phyloP scores from a whole-genome alignment of 2,329 filamentous ascomycete species.

The Dactylellina haptotyla region DNA sequence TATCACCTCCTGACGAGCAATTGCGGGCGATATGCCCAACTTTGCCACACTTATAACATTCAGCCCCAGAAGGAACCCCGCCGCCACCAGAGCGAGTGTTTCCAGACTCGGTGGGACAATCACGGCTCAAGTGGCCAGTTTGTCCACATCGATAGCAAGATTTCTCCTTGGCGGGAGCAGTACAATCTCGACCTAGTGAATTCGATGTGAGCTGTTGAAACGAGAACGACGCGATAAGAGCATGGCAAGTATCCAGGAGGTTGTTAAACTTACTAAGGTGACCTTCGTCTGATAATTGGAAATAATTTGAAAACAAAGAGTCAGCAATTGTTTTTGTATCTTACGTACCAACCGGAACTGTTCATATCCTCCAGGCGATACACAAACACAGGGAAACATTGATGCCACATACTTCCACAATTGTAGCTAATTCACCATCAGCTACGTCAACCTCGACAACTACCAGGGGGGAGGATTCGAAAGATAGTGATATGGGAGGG shows the following conservation, averaged over 20 bases:
- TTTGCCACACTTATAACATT: conserved; percentile 99
- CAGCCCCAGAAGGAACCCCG: conserved; percentile 67
- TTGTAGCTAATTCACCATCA: conserved; percentile 72
- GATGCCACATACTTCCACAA: conserved; percentile 73
- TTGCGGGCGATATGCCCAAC: conserved; percentile 95
- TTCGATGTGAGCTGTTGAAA: too few species aligned
- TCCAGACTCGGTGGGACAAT: conserved; percentile 59
- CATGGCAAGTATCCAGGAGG: too few species aligned
- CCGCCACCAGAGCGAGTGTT: conserved; percentile 70
- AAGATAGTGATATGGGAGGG: conserved; percentile 1
- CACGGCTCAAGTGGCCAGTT: conserved; percentile 56
- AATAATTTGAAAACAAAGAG: conserved; percentile 57
- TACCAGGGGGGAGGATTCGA: conserved; percentile 32
- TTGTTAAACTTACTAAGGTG: conserved; percentile 75
- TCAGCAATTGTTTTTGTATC: conserved; percentile 35
- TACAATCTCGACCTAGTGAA: conserved; percentile 89
- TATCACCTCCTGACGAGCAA: conserved; percentile 71
- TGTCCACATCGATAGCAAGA: conserved; percentile 82
- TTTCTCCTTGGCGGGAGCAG: conserved; percentile 87
- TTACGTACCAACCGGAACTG: conserved; percentile 32
- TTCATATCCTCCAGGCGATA: conserved; percentile 36
- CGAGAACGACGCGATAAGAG: too few species aligned
- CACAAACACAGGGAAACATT: conserved; percentile 52
- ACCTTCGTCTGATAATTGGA: conserved; percentile 68
- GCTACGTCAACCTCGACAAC: conserved; percentile 54